Percentiles rank a stretch among this genome's conserved stretches.
phyloP scores from a whole-genome alignment of 176 grass and related monocot species.

The Sorghum bicolor region Sorghum_bicolor_NCBIv3 NC_012877.2:51572001-51572500 shows the following conservation, averaged over 20 bases:
- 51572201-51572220: neutral
- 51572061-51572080: conserved; percentile 62
- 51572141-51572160: neutral
- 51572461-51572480: neutral
- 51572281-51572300: no score
- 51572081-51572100: conserved; percentile 62
- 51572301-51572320: neutral
- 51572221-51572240: no score
- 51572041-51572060: conserved; percentile 33
- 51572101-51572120: conserved; percentile 45
- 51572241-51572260: no score
- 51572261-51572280: no score
- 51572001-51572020: conserved; percentile 51
- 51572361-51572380: no score
- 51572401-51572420: no score
- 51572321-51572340: no score
- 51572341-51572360: no score
- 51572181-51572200: neutral
- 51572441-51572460: neutral
- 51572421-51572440: no score
- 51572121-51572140: neutral
- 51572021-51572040: conserved; percentile 68
- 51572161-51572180: neutral
- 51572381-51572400: no score
- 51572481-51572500: neutral